Base-by-base conservation (phyloP, 257 asterid genomes). In the Catharanthus roseus region DNA sequence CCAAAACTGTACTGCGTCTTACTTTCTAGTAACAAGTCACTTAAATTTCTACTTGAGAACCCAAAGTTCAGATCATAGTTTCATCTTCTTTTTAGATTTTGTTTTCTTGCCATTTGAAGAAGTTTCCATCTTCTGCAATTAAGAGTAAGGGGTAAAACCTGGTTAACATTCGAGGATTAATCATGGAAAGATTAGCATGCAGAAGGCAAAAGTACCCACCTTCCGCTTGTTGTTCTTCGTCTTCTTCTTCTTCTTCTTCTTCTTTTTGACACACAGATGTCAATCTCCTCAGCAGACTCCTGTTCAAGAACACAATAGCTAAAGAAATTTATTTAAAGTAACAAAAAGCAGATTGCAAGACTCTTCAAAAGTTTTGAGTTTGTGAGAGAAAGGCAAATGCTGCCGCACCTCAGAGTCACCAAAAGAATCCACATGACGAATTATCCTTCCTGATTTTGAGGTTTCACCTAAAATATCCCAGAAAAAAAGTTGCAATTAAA, bases 371-470 rank as follows among this genome's bases (percentile, higher is more conserved):
- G 8, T 24, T 18, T 26, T 21, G 24, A 4, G 26, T n/a, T 60
- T 36, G 39, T 18, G 10, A 65, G 23, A 5, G 21, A 34, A 41
- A 33, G 29, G 29, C 56, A 28, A 65, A 19, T 15, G 53, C 16
- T 53, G 69, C 57, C 71, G 50, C 78, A 90, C 98, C 96, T 90
- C 90, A 65, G 70, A 44, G 62, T 90, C 95, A 56, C 81, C 91
- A 80, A 90, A 93, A 74, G 91, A 77, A 65, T 87, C 73, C 56
- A 93, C 96, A 41, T 93, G 98, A 58, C 86, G 97, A 83, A 93
- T 77, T 13, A 68, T 56, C 83, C 89, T 85, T 73, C 96, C 98
- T 63, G 91, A 89, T 24, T 83, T 77, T 44, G 96, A 90, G 64
- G 93, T 67, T 61, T 93, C 97, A 78, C 96, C 98, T 90, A 81